Base-by-base conservation (phyloP, 73 alveolate species). In the Paramecium sexaurelia region DNA sequence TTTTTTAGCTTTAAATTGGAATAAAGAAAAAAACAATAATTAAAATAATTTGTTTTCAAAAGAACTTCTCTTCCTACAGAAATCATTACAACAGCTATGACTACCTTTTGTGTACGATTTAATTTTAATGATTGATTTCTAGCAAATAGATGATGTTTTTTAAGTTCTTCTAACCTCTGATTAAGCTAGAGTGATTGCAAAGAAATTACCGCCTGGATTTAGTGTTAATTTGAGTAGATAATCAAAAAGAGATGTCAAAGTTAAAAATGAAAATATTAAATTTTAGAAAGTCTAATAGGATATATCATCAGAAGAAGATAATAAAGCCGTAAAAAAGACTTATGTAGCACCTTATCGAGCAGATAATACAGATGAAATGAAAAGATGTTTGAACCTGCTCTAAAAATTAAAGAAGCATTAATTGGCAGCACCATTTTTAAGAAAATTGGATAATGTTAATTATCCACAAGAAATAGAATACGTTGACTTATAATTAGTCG, bases 151-250 rank as follows among this genome's bases (percentile, higher is more conserved):
- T 39, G 55, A 78, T 78, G 43, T 78, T 56, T 78, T 78, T 45
- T 43, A 78, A 45, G 71, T 78, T 15, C 68, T 36, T 17, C 41
- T 78, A 22, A 78, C 75, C 39, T 37, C 43, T 22, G 90, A 78
- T 45, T 33, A 78, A 33, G 90, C 90, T 26, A 37, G 73, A 40
- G 90, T 78, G 43, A 78, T 78, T 9, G 90, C 90, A 10, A 78
- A 78, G 41, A 37, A 61, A 41, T 29, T 78, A 40, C 90, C 90
- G 7, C 45, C 90, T 40, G 90, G 90, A 45, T 78, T 78, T 78
- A 78, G 90, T 45, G 73, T 78, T 19, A 37, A 40, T 45, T 45
- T 39, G 11, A 29, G 68, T 17, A 37, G 90, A 40, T 39, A 39
- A 40, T 39, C 90, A 29, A 78, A 78, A 40, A 39, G 90, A 40